These are phyloP conservation scores for Lagenidium giganteum DNA, from an alignment of 352 stramenopile species.

Conservation along the genomic window DNA sequence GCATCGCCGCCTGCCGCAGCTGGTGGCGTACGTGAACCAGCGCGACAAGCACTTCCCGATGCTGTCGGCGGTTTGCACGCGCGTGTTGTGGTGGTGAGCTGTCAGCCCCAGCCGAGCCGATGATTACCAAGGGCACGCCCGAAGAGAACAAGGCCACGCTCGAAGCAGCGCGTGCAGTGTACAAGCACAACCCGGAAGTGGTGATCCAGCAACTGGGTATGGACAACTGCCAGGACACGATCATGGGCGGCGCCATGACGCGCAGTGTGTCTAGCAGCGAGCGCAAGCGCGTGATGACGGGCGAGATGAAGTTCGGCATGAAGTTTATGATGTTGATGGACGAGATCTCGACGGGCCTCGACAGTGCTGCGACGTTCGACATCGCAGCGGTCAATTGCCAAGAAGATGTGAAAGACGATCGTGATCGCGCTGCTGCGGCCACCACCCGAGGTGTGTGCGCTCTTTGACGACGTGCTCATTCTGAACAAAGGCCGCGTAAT, in stretches of 20 bases:
- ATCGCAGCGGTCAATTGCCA: conserved; percentile 15
- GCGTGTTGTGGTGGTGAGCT: conserved; percentile 34
- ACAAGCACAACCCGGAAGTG: conserved; percentile 18
- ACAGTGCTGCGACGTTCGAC: conserved; percentile 14
- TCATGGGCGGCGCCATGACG: conserved; percentile 16
- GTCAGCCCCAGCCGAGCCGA: no score
- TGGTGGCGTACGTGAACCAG: conserved; percentile 37
- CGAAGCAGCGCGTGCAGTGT: conserved; percentile 3
- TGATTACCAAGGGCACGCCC: no score
- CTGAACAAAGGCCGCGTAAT: conserved; percentile 77
- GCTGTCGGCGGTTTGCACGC: conserved; percentile 90
- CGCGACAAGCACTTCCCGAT: conserved; percentile 90
- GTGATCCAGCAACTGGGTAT: conserved; percentile 23
- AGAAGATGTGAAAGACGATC: conserved; percentile 14
- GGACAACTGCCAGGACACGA: conserved; percentile 4
- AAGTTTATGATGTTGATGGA: conserved; percentile 47
- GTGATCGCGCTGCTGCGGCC: conserved; percentile 71
- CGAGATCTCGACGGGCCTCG: conserved; percentile 23
- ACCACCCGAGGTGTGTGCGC: conserved; percentile 75
- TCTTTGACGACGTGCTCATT: conserved; percentile 88
- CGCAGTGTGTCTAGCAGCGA: conserved; percentile 27
- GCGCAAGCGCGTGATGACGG: conserved; percentile 4
- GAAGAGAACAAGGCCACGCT: no score
- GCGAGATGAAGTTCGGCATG: conserved; percentile 15
- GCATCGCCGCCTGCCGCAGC: conserved; percentile 26